Base-by-base conservation (phyloP, 495 filamentous ascomycete genomes). In the Penicillium antarcticum region DNA sequence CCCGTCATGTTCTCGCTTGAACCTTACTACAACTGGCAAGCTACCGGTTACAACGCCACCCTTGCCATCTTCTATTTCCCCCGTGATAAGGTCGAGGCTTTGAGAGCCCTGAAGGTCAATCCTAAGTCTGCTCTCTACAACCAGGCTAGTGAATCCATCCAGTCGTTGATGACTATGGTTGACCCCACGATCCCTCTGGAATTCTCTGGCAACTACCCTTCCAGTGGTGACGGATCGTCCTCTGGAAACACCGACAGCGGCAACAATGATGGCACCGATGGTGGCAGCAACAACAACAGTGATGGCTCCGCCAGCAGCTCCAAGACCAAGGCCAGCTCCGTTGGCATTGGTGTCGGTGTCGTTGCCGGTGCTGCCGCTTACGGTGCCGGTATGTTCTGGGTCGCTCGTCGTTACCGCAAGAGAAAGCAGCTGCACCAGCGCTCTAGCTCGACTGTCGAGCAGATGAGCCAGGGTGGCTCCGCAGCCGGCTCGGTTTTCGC, bases 371-470 rank as follows among this genome's bases (percentile, higher is more conserved):
- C 90, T 13, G 85, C 86, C 39, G 87, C 86, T n/a, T 98, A 98
- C 60, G 95, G 92, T 64, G 92, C 89, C n/a, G 95, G 89, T 67
- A 97, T 98, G 94, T 95, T 97, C 72, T 87, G 92, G 66, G 81
- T 97, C 56, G 94, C 94, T 19, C 82, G 95, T 39, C 80, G 94
- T 52, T 98, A 97, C 81, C 91, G 90, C 77, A 87, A 87, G 73
- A 87, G 86, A 74, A 87, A 85, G 73, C 81, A 86, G 64, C 71
- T 82, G 50, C 94, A 97, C 71, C 80, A 83, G 53, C 87, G 95
- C 43, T 80, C 86, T 42, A 87, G 81, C 74, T 83, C 67, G 64
- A 82, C 65, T 69, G 78, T 45, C 61, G 81, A 66, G 50, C 70
- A 63, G 68, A 77, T 59, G 76, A 79, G 60, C 69, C 66, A 66